Evolutionary conservation across 2,329 filamentous ascomycete genomes (phyloP).

Genomic region (Daldinia eschscholtzii): DNA sequence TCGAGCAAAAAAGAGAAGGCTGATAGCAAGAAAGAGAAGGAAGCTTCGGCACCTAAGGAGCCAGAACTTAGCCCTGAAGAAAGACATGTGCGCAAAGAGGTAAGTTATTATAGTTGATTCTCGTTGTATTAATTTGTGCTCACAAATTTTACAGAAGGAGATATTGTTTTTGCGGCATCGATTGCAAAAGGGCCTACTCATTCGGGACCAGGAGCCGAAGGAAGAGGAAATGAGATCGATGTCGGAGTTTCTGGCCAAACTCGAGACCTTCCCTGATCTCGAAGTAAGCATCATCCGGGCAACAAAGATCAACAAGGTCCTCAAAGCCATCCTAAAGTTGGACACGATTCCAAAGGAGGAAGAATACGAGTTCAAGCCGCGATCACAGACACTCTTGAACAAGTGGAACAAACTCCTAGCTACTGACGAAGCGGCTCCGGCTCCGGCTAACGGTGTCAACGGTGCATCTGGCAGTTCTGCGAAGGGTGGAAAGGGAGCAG

Average conservation of each 20-base stretch:
- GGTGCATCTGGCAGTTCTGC: conserved; percentile 55
- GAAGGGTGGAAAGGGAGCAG: conserved; percentile 52
- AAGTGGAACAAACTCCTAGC: conserved; percentile 91
- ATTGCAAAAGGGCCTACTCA: conserved; percentile 93
- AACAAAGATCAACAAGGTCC: conserved; percentile 99
- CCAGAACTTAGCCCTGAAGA: conserved; percentile 70
- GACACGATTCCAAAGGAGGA: conserved; percentile 87
- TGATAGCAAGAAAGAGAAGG: conserved; percentile 67
- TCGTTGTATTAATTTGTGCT: conserved; percentile 45
- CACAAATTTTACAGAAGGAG: conserved; percentile 68
- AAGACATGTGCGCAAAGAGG: conserved; percentile 70
- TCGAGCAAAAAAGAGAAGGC: conserved; percentile 60
- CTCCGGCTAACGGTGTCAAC: conserved; percentile 63
- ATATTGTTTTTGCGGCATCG: conserved; percentile 96
- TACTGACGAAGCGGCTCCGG: conserved; percentile 62
- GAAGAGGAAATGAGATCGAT: conserved; percentile 85
- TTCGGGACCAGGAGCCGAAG: conserved; percentile 85
- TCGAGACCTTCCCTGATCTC: conserved; percentile 83
- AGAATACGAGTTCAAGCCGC: conserved; percentile 88
- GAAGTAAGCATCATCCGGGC: conserved; percentile 88
- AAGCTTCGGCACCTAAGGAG: conserved; percentile 63
- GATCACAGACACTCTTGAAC: conserved; percentile 82
- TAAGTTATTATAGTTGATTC: conserved; percentile 49
- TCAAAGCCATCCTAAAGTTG: conserved; percentile 93
- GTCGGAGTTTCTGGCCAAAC: conserved; percentile 81